Evolutionary conservation across 23 red algal genomes (phyloP).

Genomic region (Gracilaria vermiculophylla): DNA sequence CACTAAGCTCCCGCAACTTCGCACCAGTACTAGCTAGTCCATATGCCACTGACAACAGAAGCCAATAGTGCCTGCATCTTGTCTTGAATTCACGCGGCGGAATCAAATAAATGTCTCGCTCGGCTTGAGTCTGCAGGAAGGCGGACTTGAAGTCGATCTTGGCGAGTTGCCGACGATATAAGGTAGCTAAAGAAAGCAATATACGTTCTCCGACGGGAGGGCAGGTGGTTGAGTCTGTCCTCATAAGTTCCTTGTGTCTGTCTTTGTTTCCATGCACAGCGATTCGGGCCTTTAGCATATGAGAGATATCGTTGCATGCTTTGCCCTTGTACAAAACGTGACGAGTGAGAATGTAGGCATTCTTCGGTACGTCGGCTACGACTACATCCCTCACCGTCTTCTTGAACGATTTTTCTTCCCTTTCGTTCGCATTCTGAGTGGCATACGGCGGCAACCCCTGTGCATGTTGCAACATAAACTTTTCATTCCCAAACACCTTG

Average conservation of each 20-base stretch:
- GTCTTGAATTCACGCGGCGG: conserved; percentile 18
- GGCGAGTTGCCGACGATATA: conserved; percentile 7
- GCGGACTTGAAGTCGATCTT: conserved; percentile 39
- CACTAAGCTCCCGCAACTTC: conserved; percentile 29
- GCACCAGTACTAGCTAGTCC: conserved; percentile 36
- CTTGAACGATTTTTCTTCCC: conserved; percentile 8
- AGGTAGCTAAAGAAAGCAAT: neutral
- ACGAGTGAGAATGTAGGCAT: neutral
- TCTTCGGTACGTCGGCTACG: neutral
- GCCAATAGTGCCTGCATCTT: neutral
- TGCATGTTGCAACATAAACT: conserved; percentile 1
- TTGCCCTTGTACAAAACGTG: conserved; percentile 44
- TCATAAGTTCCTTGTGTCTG: neutral
- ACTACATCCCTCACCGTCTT: neutral
- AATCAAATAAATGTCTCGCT: conserved; percentile 36
- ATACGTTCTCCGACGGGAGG: conserved; percentile 10
- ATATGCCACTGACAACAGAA: conserved; percentile 34
- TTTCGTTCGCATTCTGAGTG: conserved; percentile 6
- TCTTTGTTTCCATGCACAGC: conserved; percentile 23
- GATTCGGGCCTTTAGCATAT: conserved; percentile 8
- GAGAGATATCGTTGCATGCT: neutral
- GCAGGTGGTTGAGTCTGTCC: conserved; percentile 4
- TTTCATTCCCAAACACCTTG: neutral
- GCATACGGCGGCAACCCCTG: neutral
- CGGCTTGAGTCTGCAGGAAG: conserved; percentile 30